Base-by-base conservation (phyloP, 768 basidiomycete genomes). In the Harrya chromipes region DNA sequence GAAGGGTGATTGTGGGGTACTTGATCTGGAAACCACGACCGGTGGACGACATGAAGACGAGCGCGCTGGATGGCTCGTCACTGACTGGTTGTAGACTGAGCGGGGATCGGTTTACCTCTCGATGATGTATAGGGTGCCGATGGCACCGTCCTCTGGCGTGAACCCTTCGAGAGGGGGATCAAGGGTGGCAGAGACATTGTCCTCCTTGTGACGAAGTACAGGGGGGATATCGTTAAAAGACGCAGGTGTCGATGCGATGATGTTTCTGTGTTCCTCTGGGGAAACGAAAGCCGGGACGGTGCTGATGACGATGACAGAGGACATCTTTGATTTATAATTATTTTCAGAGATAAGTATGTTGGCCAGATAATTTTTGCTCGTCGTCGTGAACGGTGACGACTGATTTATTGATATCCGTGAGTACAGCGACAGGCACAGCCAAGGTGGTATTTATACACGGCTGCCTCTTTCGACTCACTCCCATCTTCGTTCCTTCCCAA, bases 1-100 rank as follows among this genome's bases (percentile, higher is more conserved):
- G 97, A 2, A 99, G 79, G 1, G 92, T 95, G 62, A 99, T 89
- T 6, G 85, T 75, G 10, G 90, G 92, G 66, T 95, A 98, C 49
- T 84, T 76, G 62, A 98, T 80, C 56, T 88, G 83, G 69, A 97
- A 86, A 14, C 91, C 93, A 38, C 74, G 72, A 14, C 83, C 83
- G 1, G 82, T 74, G 11, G 79, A 60, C 3, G 87, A 83, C 69
- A 89, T 79, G 77, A 90, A 95, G 3, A 81, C 81, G 34, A 97
- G 78, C 14, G 79, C 83, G 55, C 93, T 92, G 58, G 10, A 52
- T 27, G 6, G 23, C 23, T 43, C 23, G 40, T n/a, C n/a, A n/a
- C n/a, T 52, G 33, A 44, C 39, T 19, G 38, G n/a, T 40, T 14
- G 50, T 14, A 43, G 47, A 17, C 44, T 34, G 54, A 31, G 43